Conservation (phyloP, 108 stramenopile species). For the Heterococcus sp. region DNA sequence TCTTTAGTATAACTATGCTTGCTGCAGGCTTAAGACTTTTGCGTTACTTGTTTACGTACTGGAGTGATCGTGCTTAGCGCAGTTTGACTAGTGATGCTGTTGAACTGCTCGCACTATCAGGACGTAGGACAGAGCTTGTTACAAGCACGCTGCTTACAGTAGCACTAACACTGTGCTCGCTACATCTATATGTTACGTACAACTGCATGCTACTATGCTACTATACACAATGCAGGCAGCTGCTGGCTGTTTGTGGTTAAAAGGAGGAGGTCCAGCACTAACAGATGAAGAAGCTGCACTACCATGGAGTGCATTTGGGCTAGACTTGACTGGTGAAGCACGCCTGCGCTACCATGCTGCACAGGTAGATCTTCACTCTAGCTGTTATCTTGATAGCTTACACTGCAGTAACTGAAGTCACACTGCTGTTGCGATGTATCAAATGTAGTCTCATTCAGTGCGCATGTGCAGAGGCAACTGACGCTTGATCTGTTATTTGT, state of each 20-base stretch:
- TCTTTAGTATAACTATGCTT: neutral
- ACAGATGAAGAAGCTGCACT: neutral
- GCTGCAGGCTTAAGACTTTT: neutral
- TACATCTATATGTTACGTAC: neutral
- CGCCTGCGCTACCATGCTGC: neutral
- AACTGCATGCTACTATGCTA: no score
- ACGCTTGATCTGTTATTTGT: constrained; percentile 1
- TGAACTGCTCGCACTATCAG: no score
- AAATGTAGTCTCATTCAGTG: no score
- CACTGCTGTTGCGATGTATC: neutral
- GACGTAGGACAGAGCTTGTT: no score
- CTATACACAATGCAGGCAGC: neutral
- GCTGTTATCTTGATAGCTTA: neutral
- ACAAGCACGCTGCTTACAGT: neutral
- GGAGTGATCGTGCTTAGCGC: neutral
- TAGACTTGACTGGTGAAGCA: neutral
- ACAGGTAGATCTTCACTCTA: neutral
- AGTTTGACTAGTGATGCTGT: neutral
- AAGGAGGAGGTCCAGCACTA: neutral
- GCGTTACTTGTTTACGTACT: neutral
- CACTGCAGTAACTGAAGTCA: neutral
- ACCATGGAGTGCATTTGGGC: neutral
- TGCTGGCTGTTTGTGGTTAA: neutral
- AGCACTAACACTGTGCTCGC: neutral
- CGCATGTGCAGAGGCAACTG: constrained; percentile 37